Evolutionary conservation across 495 filamentous ascomycete genomes (phyloP).

Genomic region (Glutinoglossum americanum): DNA sequence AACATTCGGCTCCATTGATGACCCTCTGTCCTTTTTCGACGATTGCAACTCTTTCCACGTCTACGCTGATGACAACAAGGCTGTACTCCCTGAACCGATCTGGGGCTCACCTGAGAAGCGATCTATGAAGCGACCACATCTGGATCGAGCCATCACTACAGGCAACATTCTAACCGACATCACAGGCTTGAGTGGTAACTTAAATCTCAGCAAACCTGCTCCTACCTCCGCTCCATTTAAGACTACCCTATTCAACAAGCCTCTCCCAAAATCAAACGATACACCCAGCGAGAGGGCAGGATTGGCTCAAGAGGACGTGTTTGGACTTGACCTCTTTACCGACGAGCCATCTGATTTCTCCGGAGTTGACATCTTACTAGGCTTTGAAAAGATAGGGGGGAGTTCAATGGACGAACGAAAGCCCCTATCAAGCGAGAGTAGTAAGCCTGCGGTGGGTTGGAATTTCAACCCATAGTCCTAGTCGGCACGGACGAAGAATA

Average conservation of each 20-base stretch:
- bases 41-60: slow-evolving; percentile 42
- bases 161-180: slow-evolving; percentile 37
- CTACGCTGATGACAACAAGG: slow-evolving; percentile 39
- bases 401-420: slow-evolving; percentile 15
- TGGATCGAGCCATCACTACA: slow-evolving; percentile 33
- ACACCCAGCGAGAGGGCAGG: background rate
- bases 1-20: slow-evolving; percentile 13
- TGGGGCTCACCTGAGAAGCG: slow-evolving; percentile 60
- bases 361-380: slow-evolving; percentile 66
- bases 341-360: slow-evolving; percentile 40
- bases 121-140: slow-evolving; percentile 37
- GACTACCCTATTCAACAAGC: background rate
- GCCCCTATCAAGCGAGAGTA: background rate
- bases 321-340: slow-evolving; percentile 27
- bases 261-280: background rate
- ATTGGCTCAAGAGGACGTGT: slow-evolving; percentile 25
- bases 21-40: slow-evolving; percentile 24
- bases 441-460: background rate
- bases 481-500: background rate
- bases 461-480: background rate
- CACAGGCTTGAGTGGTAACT: slow-evolving; percentile 5
- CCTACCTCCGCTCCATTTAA: slow-evolving; percentile 1
- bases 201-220: background rate
- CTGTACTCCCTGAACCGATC: slow-evolving; percentile 26
- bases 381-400: slow-evolving; percentile 74